Percentiles rank a stretch among this genome's conserved stretches.
These are phyloP conservation scores for Murraya koenigii DNA, from an alignment of 345 rosid genomes.

Conservation along the genomic window DNA sequence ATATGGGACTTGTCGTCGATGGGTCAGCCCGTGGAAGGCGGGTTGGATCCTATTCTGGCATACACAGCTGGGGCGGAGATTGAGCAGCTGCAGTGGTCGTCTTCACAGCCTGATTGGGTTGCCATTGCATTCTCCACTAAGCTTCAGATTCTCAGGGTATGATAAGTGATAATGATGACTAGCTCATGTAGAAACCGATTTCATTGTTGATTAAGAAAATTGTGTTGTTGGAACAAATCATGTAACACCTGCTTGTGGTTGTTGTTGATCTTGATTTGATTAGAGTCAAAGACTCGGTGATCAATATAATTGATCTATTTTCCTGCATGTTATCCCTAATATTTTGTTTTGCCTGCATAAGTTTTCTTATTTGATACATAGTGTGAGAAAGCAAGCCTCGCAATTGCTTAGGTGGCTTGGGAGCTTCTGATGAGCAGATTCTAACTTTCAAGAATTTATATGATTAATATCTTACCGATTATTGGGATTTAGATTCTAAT, in stretches of 20 bases:
- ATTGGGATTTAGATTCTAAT: neutral
- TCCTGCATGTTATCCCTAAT: neutral
- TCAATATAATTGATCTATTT: neutral
- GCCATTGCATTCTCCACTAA: conserved; percentile 91
- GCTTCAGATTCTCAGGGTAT: conserved; percentile 97
- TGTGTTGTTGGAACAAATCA: neutral
- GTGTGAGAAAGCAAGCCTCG: neutral
- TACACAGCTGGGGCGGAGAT: conserved; percentile 96
- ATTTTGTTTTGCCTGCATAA: neutral
- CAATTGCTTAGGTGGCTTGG: neutral
- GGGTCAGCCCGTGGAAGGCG: conserved; percentile 96
- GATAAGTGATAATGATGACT: conserved; percentile 14
- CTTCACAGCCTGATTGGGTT: conserved; percentile 99
- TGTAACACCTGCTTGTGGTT: neutral
- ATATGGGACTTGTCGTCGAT: conserved; percentile 95
- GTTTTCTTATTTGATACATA: neutral
- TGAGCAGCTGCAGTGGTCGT: conserved; percentile 96
- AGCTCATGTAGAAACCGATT: neutral
- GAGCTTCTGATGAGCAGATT: conserved; percentile 1
- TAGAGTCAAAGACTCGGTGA: neutral
- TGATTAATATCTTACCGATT: neutral
- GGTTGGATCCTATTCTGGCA: conserved; percentile 90
- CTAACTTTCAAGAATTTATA: neutral
- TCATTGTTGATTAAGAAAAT: neutral
- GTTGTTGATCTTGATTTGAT: conserved; percentile 2